A percentile compares a stretch with the other conserved stretches of the same genome.
Evolutionary conservation across 1,284 basidiomycete species (phyloP).

Genomic region (Ganoderma sinense): DNA sequence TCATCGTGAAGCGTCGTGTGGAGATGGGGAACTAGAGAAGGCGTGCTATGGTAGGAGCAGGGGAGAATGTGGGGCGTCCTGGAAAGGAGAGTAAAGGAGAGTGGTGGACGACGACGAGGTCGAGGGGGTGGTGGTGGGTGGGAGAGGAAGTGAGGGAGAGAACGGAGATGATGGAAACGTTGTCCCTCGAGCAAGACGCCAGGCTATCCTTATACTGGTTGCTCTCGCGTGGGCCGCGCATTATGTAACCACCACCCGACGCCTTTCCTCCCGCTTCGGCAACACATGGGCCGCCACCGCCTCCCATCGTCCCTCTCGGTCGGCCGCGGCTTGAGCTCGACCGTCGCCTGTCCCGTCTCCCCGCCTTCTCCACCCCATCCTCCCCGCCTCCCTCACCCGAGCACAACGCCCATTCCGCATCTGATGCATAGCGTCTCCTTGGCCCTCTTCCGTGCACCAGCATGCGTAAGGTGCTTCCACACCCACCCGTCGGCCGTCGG

Average conservation of each 20-base stretch:
- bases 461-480: not conserved
- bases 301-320: slow-evolving; percentile 21
- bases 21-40: slow-evolving; percentile 10
- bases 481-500: slow-evolving; percentile 5
- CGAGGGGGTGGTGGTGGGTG: slow-evolving; percentile 21
- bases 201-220: slow-evolving; percentile 24
- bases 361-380: not conserved
- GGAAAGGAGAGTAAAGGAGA: slow-evolving; percentile 34
- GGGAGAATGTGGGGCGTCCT: slow-evolving; percentile 15
- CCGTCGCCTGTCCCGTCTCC: slow-evolving; percentile 8
- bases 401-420: not conserved
- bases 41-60: slow-evolving; percentile 16
- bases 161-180: slow-evolving; percentile 24
- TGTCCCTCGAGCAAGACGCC: slow-evolving; percentile 22
- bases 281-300: slow-evolving; percentile 9
- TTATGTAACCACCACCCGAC: slow-evolving; percentile 21
- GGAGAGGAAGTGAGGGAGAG: slow-evolving; percentile 17
- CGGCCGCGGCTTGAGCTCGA: slow-evolving; percentile 30
- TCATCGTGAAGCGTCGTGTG: slow-evolving; percentile 33
- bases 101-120: slow-evolving; percentile 31
- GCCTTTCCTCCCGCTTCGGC: slow-evolving; percentile 5
- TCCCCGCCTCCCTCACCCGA: not conserved
- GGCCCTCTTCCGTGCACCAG: not conserved
- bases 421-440: not conserved
- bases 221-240: slow-evolving; percentile 17